A percentile compares a stretch with the other conserved stretches of the same genome.
phyloP scores from a whole-genome alignment of 2,329 filamentous ascomycete genomes.

The Colletotrichum sp. region DNA sequence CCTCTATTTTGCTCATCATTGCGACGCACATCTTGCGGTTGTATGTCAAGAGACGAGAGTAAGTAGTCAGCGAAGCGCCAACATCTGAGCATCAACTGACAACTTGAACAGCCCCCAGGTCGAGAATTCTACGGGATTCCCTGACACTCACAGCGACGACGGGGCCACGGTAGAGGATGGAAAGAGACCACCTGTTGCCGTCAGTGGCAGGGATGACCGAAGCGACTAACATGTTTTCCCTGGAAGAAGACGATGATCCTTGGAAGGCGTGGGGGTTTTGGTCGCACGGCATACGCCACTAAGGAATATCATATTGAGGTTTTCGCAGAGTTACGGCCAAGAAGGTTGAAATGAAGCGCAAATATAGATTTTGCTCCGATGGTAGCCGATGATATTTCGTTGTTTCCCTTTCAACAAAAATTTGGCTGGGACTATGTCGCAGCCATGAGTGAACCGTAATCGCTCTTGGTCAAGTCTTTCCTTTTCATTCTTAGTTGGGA shows the following conservation, averaged over 20 bases:
- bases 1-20: not conserved
- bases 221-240: not conserved
- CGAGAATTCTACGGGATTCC: not conserved
- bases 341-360: not conserved
- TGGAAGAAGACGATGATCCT: not conserved
- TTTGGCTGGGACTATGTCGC: not conserved
- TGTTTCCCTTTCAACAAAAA: not conserved
- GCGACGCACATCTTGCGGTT: not conserved
- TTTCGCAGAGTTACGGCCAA: not conserved
- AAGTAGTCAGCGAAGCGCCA: not conserved
- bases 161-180: not conserved
- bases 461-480: not conserved
- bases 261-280: not conserved
- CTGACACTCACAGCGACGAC: not conserved
- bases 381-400: not conserved
- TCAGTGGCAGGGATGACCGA: not conserved
- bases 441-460: not conserved
- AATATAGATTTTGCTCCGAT: not conserved
- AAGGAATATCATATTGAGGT: not conserved
- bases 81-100: not conserved
- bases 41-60: slow-evolving; percentile 15
- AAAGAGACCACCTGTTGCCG: not conserved
- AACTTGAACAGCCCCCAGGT: not conserved
- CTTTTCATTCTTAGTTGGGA: not conserved
- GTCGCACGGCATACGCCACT: not conserved